Base-by-base conservation (phyloP, 169 alveolate genomes). In the Theileria equi region DNA sequence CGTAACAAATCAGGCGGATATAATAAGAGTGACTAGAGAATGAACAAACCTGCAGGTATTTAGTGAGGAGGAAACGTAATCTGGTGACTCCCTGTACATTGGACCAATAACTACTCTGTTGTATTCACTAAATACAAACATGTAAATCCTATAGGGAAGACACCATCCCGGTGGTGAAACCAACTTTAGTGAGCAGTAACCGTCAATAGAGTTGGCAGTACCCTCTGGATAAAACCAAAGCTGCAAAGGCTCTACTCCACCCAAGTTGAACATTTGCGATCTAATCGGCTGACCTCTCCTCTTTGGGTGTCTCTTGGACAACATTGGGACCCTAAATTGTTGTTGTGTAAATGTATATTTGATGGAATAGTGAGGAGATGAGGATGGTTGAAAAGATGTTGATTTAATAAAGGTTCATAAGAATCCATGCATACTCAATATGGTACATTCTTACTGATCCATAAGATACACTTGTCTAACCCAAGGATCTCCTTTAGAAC, bases 171-270 rank as follows among this genome's bases (percentile, higher is more conserved):
- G 94, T 31, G 88, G 86, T 67, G 90, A 55, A 19, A 90, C 67
- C 31, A 90, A 59, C 66, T 90, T 89, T 36, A 90, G 58, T 21
- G 94, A 31, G 47, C 91, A 81, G 43, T 67, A 90, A 0, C 94
- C 94, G 60, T 83, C 91, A 3, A 55, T 45, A 3, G 94, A 81
- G 32, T 57, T 36, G 25, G 88, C 88, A 53, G 59, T 69, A 31
- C 94, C 94, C 31, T 86, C 92, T 8, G 94, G 94, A 50, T 78
- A 90, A 58, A 89, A 90, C 94, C 94, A 90, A 38, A 90, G 63
- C 84, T 77, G 66, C 28, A 90, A 55, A 11, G 94, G 92, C 54
- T 90, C 94, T 65, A 90, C 69, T n/a, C 94, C 94, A 8, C 94
- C 94, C 54, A 88, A 50, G 68, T 81, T 85, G 61, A 90, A 88